phyloP scores from a whole-genome alignment of 345 rosid species.

The Zanthoxylum bungeanum region DNA sequence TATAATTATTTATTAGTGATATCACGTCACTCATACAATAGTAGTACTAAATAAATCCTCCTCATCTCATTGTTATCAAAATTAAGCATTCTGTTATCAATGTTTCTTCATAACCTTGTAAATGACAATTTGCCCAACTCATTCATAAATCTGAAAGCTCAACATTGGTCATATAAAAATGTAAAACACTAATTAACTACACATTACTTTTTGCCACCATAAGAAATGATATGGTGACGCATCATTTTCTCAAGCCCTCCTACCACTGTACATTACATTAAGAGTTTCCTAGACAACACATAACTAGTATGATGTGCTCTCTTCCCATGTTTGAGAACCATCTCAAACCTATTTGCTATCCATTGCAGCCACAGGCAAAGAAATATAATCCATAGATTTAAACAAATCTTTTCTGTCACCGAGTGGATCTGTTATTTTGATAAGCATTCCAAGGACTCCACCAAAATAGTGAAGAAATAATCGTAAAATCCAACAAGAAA shows the following conservation, averaged over 20 bases:
- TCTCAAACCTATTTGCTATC: conserved; percentile 14
- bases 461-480: conserved; percentile 15
- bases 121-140: too few relatives aligned
- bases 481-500: not conserved
- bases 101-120: too few relatives aligned
- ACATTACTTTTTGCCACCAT: not conserved
- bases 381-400: conserved; percentile 10
- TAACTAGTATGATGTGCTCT: conserved; percentile 16
- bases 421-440: conserved; percentile 13
- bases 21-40: too few relatives aligned
- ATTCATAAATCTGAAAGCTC: conserved; percentile 10
- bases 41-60: too few relatives aligned
- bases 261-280: conserved; percentile 20
- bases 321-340: conserved; percentile 10
- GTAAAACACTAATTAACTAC: conserved; percentile 5
- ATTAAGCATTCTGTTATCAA: too few relatives aligned
- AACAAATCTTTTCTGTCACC: not conserved
- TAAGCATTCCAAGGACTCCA: conserved; percentile 11
- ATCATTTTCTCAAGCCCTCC: conserved; percentile 17
- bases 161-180: conserved; percentile 3
- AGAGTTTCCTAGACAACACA: conserved; percentile 20
- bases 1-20: too few relatives aligned
- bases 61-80: too few relatives aligned
- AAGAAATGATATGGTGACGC: not conserved
- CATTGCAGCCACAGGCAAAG: conserved; percentile 11